Base-by-base conservation (phyloP, 2,329 filamentous ascomycete species). In the Amauroascus verrucosus region DNA sequence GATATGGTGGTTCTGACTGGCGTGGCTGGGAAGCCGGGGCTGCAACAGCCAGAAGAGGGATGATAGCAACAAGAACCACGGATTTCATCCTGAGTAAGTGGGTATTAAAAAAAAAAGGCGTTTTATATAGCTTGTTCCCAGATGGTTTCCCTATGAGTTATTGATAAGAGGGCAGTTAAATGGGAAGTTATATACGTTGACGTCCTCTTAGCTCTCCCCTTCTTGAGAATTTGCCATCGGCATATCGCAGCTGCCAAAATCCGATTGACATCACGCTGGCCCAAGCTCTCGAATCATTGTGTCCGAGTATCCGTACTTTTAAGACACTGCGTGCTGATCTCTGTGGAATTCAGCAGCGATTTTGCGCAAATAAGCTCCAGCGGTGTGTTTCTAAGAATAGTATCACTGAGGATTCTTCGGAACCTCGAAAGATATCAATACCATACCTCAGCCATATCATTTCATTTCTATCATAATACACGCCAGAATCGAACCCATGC, bases 31-130 rank as follows among this genome's bases (percentile, higher is more conserved):
- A 8, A 7, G 35, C 35, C 6, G 35, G 8, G 9, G 46, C 43
- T 20, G 55, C 55, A n/a, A 51, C 40, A 3, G 57, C 54, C 32
- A 59, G 40, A 14, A 59, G 41, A 6, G 57, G 53, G 18, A 57
- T 26, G 6, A 56, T 35, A n/a, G 48, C 51, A 22, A 46, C 32
- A 41, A 54, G 24, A 44, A 56, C 24, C 16, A 45, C 20, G 22
- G 48, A 9, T 26, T 48, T 53, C 51, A 53, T 53, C 40, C 18
- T 53, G 44, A 45, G n/a, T 30, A 1, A 13, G 20, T 11, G 18
- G 9, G 4, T n/a, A 1, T 6, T 11, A 35, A 35, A n/a, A 13
- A 14, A 6, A 14, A 35, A 35, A 14, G 26, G 9, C 4, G 26
- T 30, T 9, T 30, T 30, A 9, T 30, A 30, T 4, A 30, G 26